phyloP scores from a whole-genome alignment of 176 grass and related monocot species.

The Ananas comosus region DNA sequence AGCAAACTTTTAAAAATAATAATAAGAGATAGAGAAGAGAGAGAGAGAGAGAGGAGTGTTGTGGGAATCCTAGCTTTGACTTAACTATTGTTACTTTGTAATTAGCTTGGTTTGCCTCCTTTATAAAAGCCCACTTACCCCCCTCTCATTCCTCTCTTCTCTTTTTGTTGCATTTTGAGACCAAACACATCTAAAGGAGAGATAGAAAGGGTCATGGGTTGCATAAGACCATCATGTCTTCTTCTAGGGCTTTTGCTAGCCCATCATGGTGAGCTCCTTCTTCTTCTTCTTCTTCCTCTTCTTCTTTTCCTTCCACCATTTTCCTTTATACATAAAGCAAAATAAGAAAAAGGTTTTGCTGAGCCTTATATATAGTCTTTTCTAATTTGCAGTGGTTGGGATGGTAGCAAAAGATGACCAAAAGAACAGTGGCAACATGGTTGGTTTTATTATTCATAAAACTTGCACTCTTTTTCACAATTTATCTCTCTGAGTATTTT shows the following conservation, averaged over 20 bases:
- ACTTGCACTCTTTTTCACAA: not conserved
- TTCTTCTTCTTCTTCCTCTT: not conserved
- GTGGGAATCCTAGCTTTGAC: conserved; percentile 13
- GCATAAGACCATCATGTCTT: not conserved
- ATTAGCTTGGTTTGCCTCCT: not conserved
- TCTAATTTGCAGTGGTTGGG: not conserved
- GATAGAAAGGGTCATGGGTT: not conserved
- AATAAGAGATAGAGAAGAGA: not conserved
- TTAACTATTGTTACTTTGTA: not conserved
- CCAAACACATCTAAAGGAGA: not conserved
- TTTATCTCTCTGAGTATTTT: no score
- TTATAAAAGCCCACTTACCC: not conserved
- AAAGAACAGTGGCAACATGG: not conserved
- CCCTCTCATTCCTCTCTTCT: not conserved
- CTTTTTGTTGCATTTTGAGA: not conserved
- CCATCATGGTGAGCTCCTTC: not conserved
- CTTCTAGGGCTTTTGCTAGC: conserved; percentile 16
- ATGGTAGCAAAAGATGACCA: not conserved
- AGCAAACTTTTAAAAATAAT: no score
- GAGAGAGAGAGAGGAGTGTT: not conserved
- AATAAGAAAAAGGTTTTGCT: not conserved
- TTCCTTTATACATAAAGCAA: not conserved
- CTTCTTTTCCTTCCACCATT: not conserved
- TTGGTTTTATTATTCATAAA: conserved; percentile 4
- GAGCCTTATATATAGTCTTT: not conserved